Evolutionary conservation across 139 green algal species (phyloP).

Genomic region (Parachlorella kessleri): DNA sequence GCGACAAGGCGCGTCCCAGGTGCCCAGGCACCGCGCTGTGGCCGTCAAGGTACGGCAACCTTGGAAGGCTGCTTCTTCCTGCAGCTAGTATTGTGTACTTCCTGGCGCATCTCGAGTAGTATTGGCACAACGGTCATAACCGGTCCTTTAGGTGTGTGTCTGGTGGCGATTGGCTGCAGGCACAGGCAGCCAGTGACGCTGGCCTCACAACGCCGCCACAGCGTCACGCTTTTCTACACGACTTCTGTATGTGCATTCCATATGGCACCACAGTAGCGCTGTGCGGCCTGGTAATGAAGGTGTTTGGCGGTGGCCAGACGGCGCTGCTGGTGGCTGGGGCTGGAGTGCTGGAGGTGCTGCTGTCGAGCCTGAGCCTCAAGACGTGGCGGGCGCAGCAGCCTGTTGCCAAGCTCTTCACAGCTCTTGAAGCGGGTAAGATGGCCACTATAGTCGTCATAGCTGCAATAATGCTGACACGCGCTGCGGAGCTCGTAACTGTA

Average conservation of each 20-base stretch:
- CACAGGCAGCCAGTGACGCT: not conserved
- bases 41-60: no score
- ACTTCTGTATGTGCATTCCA: slow-evolving; percentile 89
- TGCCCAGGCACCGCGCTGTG: no score
- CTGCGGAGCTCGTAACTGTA: no score
- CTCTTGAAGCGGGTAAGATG: slow-evolving; percentile 11
- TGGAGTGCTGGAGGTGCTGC: slow-evolving; percentile 12
- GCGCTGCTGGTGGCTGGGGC: slow-evolving; percentile 2
- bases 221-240: slow-evolving; percentile 69
- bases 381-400: slow-evolving; percentile 9
- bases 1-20: no score
- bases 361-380: slow-evolving; percentile 23
- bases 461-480: no score
- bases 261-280: slow-evolving; percentile 60
- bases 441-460: not conserved
- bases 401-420: not conserved
- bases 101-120: no score
- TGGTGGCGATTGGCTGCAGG: no score
- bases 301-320: slow-evolving; percentile 9
- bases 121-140: no score
- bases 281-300: slow-evolving; percentile 43
- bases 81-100: no score
- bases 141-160: no score
- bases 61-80: no score
- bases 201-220: not conserved